phyloP scores from a whole-genome alignment of 192 early-diverging fungal genomes.

The Coemansia reversa region DNA sequence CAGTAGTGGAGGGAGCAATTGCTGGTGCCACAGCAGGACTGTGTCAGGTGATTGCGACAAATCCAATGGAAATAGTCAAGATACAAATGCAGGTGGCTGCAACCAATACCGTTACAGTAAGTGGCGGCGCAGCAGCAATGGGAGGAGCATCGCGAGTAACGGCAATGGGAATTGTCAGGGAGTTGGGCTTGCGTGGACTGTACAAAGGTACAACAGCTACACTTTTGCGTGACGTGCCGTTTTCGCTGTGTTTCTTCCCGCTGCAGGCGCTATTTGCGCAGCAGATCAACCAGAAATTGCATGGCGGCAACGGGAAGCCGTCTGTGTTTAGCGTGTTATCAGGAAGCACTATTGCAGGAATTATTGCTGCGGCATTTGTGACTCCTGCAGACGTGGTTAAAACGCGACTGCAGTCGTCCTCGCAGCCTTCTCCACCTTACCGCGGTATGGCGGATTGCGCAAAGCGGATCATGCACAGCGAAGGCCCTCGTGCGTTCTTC shows the following conservation, averaged over 20 bases:
- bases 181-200: slow-evolving; percentile 83
- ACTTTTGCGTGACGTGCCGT: slow-evolving; percentile 86
- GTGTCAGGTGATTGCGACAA: slow-evolving; percentile 87
- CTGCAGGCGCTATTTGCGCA: slow-evolving; percentile 52
- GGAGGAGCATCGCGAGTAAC: slow-evolving; percentile 45
- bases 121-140: slow-evolving; percentile 25
- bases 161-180: slow-evolving; percentile 72
- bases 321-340: slow-evolving; percentile 77
- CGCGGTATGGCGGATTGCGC: slow-evolving; percentile 50
- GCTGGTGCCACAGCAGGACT: slow-evolving; percentile 94
- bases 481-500: slow-evolving; percentile 67
- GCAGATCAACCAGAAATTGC: slow-evolving; percentile 30
- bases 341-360: slow-evolving; percentile 94
- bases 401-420: slow-evolving; percentile 68
- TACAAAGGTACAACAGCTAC: slow-evolving; percentile 92
- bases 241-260: slow-evolving; percentile 86
- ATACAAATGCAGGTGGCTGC: slow-evolving; percentile 85
- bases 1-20: slow-evolving; percentile 71
- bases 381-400: slow-evolving; percentile 84
- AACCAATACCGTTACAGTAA: slow-evolving; percentile 30
- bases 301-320: slow-evolving; percentile 69
- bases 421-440: slow-evolving; percentile 49
- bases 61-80: slow-evolving; percentile 94
- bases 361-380: slow-evolving; percentile 76
- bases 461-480: slow-evolving; percentile 53